A percentile compares a stretch with the other conserved stretches of the same genome.
These are phyloP conservation scores for Byssoonygena ceratinophila DNA, from an alignment of 2,329 filamentous ascomycete species.

Conservation along the genomic window DNA sequence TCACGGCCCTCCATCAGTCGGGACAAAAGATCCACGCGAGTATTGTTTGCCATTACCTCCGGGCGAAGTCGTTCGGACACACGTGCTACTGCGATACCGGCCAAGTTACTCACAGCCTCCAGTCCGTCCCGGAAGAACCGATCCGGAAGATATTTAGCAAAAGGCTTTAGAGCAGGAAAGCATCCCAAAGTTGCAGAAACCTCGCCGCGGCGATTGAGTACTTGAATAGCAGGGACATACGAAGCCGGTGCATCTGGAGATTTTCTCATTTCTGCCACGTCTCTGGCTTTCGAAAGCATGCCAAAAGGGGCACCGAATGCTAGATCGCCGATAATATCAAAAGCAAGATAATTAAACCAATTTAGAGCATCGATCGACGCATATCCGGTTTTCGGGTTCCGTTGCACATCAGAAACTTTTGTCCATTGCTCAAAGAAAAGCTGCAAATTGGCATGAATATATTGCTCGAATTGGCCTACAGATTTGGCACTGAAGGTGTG, in stretches of 20 bases:
- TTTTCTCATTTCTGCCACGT: slow-evolving; percentile 62
- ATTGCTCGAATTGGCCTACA: slow-evolving; percentile 75
- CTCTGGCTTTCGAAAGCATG: slow-evolving; percentile 67
- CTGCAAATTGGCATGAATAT: slow-evolving; percentile 70
- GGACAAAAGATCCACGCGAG: slow-evolving; percentile 68
- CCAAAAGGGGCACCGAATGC: slow-evolving; percentile 71
- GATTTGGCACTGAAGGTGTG: slow-evolving; percentile 80
- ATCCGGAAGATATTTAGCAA: slow-evolving; percentile 68
- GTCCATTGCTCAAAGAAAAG: slow-evolving; percentile 65
- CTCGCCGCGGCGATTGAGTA: slow-evolving; percentile 77
- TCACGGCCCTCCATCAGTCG: slow-evolving; percentile 79
- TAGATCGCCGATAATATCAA: slow-evolving; percentile 50
- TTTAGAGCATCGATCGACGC: slow-evolving; percentile 61
- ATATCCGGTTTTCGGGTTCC: slow-evolving; percentile 42
- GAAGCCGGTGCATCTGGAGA: slow-evolving; percentile 51
- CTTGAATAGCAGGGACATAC: slow-evolving; percentile 71
- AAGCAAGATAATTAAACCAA: slow-evolving; percentile 66
- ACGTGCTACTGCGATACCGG: slow-evolving; percentile 76
- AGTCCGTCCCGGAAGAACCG: slow-evolving; percentile 69
- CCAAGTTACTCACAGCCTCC: slow-evolving; percentile 64
- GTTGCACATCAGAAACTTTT: slow-evolving; percentile 43
- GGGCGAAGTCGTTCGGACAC: slow-evolving; percentile 64
- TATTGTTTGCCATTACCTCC: slow-evolving; percentile 48
- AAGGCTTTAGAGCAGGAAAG: slow-evolving; percentile 63
- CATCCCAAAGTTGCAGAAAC: slow-evolving; percentile 72